Evolutionary conservation across 75 land plant species (phyloP), one percentile per base, ranked within the genome.

Genomic region (Sequoia sempervirens): DNA sequence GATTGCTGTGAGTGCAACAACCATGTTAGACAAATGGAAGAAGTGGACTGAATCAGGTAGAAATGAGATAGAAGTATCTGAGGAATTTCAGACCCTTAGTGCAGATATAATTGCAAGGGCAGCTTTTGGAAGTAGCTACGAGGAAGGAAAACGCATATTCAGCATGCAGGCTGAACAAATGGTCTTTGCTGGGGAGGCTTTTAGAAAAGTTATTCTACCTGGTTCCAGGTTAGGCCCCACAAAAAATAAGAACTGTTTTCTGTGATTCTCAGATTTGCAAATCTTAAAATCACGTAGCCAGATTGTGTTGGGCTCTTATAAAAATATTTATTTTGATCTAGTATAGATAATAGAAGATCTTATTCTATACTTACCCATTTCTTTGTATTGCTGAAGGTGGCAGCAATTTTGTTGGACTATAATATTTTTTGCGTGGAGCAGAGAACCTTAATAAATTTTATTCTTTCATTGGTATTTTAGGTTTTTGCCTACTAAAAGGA

Each of bases 91-190:
- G 12, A 82, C 66, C 20, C 81, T 95, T 28, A 86, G 94, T 11
- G 80, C 82, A 30, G 94, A 95, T 82, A 90, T 88, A 28, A 90
- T 96, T 78, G 92, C 95, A 8, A 85, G 89, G 46, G 88, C 97
- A 37, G 90, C 97, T 41, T 93, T 96, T 82, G 95, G 98, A 2
- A 92, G 95, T 38, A 88, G 75, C 74, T 93, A 86, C 43, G 87
- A 93, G 61, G 91, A 91, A 85, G 99, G 94, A 82, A 91, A 78
- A 80, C 64, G 58, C 72, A 86, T 92, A 14, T 92, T 92, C 84
- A 61, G 88, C 28, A 85, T 90, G 30, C 89, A 85, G 80, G 38
- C 23, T 17, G 91, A 92, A 75, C 91, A 86, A 82, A 84, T 82
- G 52, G 74, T 81, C 14, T 88, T 91, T 50, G 64, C 86, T 2